Base-by-base conservation (phyloP, 148 eudicot genomes). In the Talinum fruticosum region DNA sequence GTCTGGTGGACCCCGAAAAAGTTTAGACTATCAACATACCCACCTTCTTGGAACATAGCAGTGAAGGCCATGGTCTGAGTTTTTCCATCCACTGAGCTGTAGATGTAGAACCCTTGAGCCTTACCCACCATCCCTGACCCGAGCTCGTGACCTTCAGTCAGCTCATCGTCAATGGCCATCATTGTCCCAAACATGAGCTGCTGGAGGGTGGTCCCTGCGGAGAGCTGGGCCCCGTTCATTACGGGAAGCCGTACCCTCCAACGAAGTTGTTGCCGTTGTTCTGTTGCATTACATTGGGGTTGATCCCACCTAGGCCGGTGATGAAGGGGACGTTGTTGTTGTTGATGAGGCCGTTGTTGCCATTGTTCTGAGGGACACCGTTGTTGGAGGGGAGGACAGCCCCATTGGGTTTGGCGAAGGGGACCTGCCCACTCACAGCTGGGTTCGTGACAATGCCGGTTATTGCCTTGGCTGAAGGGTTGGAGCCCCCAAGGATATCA, bases 241-340 rank as follows among this genome's bases (percentile, higher is more conserved):
- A 82, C 82, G 93, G 86, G 72, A 87, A 87, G 2, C 96, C 93
- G 4, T 77, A 71, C 24, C 84, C 89, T 24, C 97, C 96, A 2
- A 83, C 47, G 54, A 81, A 81, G 83, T 76, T 85, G 79, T 79
- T 83, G 71, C 76, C 73, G 74, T 75, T 68, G 82, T 87, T 90
- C 82, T 82, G 87, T 59, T 91, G 96, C 49, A 85, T 71, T 5
- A 90, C 84, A 72, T 85, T 87, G 3, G 92, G 84, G 24, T 90
- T 82, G 57, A 83, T 79, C 1, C 99, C 97, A 66, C 97, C 87
- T 5, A 96, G 93, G 21, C 99, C 99, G 0, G 92, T 90, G 62
- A 93, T 90, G 90, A 96, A 91, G 33, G 97, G 99, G 65, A 96
- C 68, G 74, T 90, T 93, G 87, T 95, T 93, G 86, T 93, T 93